These are phyloP conservation scores for Plantago major DNA, from an alignment of 257 asterid genomes.

Conservation along the genomic window DNA sequence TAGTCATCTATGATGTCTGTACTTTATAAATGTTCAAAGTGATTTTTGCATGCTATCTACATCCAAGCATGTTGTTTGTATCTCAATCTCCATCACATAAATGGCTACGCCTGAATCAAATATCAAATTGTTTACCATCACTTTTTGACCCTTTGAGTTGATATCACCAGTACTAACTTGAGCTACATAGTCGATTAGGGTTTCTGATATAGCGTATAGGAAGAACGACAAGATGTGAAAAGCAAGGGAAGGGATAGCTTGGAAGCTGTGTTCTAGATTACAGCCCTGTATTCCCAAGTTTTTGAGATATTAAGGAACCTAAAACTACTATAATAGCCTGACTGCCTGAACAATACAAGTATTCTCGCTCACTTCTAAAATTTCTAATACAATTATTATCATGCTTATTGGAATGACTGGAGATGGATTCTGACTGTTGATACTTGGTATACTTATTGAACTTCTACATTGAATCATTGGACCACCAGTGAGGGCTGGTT, in stretches of 20 bases:
- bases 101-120: conserved; percentile 6
- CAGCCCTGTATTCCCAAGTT: not conserved
- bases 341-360: no score
- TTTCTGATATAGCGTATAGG: not conserved
- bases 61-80: conserved; percentile 6
- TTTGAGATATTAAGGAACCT: no score
- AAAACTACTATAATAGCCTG: no score
- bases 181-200: not conserved
- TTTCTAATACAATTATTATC: not conserved
- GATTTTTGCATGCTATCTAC: conserved; percentile 12
- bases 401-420: not conserved
- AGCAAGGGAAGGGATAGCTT: not conserved
- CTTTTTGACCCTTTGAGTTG: conserved; percentile 1
- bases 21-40: conserved; percentile 6
- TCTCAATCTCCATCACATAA: conserved; percentile 7
- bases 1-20: conserved; percentile 18
- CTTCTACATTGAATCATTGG: not conserved
- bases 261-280: not conserved
- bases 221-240: not conserved
- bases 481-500: not conserved
- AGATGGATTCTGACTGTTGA: not conserved
- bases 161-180: not conserved
- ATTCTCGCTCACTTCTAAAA: not conserved
- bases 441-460: not conserved
- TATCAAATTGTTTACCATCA: not conserved